Evolutionary conservation across 805 yeast species (phyloP).

Genomic region (Candida silvicultrix): DNA sequence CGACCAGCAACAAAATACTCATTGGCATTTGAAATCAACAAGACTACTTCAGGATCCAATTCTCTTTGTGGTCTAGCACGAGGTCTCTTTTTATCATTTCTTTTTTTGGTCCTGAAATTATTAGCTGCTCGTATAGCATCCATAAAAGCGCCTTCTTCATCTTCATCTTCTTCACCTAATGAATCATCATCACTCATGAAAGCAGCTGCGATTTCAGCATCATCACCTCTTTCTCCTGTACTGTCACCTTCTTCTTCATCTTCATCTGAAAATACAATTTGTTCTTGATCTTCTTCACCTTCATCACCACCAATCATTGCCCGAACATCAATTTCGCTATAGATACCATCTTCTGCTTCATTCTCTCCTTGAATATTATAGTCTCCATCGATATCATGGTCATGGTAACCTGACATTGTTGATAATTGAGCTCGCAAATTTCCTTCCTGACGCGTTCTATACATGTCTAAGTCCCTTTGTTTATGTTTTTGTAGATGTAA

Average conservation of each 20-base stretch:
- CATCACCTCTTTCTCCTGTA: slow-evolving; percentile 7
- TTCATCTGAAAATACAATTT: slow-evolving; percentile 5
- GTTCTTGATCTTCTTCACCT: slow-evolving; percentile 15
- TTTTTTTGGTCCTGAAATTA: slow-evolving; percentile 47
- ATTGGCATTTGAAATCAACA: slow-evolving; percentile 64
- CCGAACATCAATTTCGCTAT: slow-evolving; percentile 27
- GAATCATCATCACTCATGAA: slow-evolving; percentile 29
- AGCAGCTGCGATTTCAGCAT: slow-evolving; percentile 30
- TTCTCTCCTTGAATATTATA: not conserved
- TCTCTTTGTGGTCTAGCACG: slow-evolving; percentile 30
- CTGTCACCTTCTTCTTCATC: slow-evolving; percentile 3
- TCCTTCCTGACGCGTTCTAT: not conserved
- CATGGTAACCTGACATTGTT: not conserved
- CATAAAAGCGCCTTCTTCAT: slow-evolving; percentile 39
- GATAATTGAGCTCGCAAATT: not conserved
- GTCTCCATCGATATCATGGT: not conserved
- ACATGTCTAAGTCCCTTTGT: not conserved
- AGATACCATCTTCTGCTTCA: slow-evolving; percentile 17
- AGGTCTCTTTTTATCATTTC: slow-evolving; percentile 27
- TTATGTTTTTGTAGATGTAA: too few relatives aligned
- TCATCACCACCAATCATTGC: slow-evolving; percentile 16
- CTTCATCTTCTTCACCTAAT: slow-evolving; percentile 27
- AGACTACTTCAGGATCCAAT: slow-evolving; percentile 67
- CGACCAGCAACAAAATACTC: slow-evolving; percentile 70
- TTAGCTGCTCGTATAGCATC: slow-evolving; percentile 65